Conservation (phyloP, 2,329 filamentous ascomycete genomes). For the Cordyceps javanica region DNA sequence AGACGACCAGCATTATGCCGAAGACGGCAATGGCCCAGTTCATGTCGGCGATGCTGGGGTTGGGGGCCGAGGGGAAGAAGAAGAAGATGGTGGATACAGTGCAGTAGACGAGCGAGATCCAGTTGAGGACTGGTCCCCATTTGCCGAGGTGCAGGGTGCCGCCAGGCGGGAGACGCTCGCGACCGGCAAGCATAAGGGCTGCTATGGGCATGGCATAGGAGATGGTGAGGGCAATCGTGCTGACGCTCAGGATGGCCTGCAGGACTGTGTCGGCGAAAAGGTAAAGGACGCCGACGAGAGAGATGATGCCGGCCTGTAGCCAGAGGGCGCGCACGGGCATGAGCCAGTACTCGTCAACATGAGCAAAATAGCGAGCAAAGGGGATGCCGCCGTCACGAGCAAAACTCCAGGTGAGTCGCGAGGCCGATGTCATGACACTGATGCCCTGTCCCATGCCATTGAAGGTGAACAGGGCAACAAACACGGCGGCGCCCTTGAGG, state of each 20-base stretch:
- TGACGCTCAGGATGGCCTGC: slow-evolving; percentile 47
- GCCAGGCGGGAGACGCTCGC: slow-evolving; percentile 43
- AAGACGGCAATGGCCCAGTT: slow-evolving; percentile 54
- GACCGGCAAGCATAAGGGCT: slow-evolving; percentile 41
- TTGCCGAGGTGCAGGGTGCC: slow-evolving; percentile 39
- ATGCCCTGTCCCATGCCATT: slow-evolving; percentile 49
- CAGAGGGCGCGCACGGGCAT: slow-evolving; percentile 47
- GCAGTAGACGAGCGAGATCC: slow-evolving; percentile 46
- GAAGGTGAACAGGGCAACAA: slow-evolving; percentile 48
- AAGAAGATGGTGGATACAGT: slow-evolving; percentile 48
- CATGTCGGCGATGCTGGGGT: slow-evolving; percentile 43
- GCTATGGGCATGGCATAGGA: slow-evolving; percentile 44
- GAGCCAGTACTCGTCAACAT: slow-evolving; percentile 41
- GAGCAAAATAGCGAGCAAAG: slow-evolving; percentile 38
- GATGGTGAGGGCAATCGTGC: slow-evolving; percentile 50
- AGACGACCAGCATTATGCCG: slow-evolving; percentile 46
- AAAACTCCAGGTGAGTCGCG: slow-evolving; percentile 48
- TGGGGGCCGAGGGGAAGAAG: slow-evolving; percentile 43
- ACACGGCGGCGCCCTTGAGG: slow-evolving; percentile 32
- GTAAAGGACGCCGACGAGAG: slow-evolving; percentile 47
- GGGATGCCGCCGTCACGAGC: slow-evolving; percentile 46
- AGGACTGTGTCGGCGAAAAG: slow-evolving; percentile 48
- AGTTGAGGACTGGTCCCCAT: slow-evolving; percentile 38
- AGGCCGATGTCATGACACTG: slow-evolving; percentile 44
- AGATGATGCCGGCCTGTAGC: slow-evolving; percentile 39